These are phyloP conservation scores for Didymella keratinophila DNA, from an alignment of 2,329 filamentous ascomycete species.

Conservation along the genomic window DNA sequence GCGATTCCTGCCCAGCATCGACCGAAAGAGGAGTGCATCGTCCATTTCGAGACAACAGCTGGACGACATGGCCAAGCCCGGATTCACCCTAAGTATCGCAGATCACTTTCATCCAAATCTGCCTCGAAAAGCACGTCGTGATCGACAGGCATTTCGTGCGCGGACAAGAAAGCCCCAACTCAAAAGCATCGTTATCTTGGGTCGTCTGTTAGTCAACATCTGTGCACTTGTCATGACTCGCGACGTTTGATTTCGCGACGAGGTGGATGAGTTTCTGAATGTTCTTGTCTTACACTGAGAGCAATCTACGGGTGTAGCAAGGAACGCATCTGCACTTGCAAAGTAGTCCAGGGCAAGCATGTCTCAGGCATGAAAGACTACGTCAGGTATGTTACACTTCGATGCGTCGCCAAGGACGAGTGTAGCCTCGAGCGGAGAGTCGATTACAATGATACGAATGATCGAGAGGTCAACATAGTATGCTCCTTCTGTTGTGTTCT, in stretches of 20 bases:
- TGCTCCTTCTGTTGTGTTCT: background rate
- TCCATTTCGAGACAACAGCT: slow-evolving; percentile 3
- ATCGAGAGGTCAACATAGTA: background rate
- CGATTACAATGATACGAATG: background rate
- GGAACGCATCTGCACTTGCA: background rate
- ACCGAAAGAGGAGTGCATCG: slow-evolving; percentile 4
- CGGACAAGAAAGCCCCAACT: slow-evolving; percentile 5
- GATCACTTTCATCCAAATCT: slow-evolving; percentile 8
- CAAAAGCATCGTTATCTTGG: slow-evolving; percentile 5
- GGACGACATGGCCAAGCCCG: slow-evolving; percentile 14
- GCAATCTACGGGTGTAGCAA: background rate
- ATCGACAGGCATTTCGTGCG: slow-evolving; percentile 16
- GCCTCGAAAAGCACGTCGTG: slow-evolving; percentile 3
- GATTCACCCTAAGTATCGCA: slow-evolving; percentile 9
- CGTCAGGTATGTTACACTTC: slow-evolving; percentile 12
- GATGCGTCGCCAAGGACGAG: background rate
- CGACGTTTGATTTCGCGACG: background rate
- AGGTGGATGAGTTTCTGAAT: background rate
- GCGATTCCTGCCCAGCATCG: slow-evolving; percentile 6
- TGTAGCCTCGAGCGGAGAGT: background rate
- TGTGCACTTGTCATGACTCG: slow-evolving; percentile 1
- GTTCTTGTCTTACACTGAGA: background rate
- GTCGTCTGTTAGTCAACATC: background rate
- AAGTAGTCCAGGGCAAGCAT: background rate
- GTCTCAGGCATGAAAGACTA: background rate